Evolutionary conservation across 768 basidiomycete genomes (phyloP).

Genomic region (Tricholoma saponaceum): DNA sequence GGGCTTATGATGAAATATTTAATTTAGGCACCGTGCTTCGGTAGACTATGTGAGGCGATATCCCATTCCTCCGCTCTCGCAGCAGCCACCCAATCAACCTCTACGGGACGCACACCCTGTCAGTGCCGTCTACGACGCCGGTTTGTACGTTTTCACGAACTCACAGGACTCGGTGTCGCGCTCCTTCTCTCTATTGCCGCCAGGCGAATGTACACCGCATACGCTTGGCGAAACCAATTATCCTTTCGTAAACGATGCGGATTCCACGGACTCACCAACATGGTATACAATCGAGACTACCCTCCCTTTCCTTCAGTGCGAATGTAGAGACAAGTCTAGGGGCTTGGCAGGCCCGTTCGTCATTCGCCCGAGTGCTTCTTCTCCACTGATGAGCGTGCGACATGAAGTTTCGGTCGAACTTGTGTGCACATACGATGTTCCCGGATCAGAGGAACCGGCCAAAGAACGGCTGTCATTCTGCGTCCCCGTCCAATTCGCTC

Average conservation of each 20-base stretch:
- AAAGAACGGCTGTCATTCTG: slow-evolving; percentile 36
- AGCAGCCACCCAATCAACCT: slow-evolving; percentile 63
- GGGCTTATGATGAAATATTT: slow-evolving; percentile 3
- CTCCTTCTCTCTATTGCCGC: slow-evolving; percentile 49
- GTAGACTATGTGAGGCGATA: slow-evolving; percentile 38
- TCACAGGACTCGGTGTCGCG: slow-evolving; percentile 22
- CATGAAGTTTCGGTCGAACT: slow-evolving; percentile 55
- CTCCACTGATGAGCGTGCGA: slow-evolving; percentile 53
- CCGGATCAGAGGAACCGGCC: slow-evolving; percentile 28
- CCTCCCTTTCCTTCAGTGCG: slow-evolving; percentile 40
- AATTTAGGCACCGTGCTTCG: slow-evolving; percentile 39
- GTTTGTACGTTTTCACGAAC: slow-evolving; percentile 27
- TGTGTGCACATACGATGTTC: slow-evolving; percentile 50
- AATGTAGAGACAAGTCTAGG: slow-evolving; percentile 19
- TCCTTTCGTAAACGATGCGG: slow-evolving; percentile 41
- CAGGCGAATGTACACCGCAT: slow-evolving; percentile 42
- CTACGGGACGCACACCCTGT: slow-evolving; percentile 55
- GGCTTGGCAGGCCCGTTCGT: slow-evolving; percentile 37
- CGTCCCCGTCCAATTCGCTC: slow-evolving; percentile 50
- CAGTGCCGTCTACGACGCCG: slow-evolving; percentile 46
- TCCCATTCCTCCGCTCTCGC: slow-evolving; percentile 50
- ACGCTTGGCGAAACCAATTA: slow-evolving; percentile 45
- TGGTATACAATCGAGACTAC: slow-evolving; percentile 60
- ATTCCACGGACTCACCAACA: slow-evolving; percentile 24
- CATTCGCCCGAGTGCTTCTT: slow-evolving; percentile 42